Conservation (phyloP, 2,329 filamentous ascomycete species). For the Polychaeton citri region DNA sequence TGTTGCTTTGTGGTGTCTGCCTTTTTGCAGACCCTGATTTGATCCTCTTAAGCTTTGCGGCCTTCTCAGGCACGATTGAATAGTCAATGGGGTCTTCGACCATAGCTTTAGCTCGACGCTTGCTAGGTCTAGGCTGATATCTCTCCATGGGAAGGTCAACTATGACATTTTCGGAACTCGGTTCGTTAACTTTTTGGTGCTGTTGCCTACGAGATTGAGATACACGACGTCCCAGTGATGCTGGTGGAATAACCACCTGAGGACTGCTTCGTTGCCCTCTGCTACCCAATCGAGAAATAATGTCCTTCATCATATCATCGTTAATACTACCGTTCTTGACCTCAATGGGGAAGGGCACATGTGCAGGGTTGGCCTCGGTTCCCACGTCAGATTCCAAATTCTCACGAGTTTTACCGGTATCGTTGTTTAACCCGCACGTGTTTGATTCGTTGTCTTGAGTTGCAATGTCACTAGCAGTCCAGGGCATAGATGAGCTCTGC, state of each 20-base stretch:
- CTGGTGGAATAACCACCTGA: constrained; percentile 9
- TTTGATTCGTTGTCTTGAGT: constrained; percentile 2
- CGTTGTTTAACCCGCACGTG: no score
- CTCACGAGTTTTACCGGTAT: no score
- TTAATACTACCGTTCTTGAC: no score
- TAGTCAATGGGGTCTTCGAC: constrained; percentile 17
- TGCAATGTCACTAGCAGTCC: not conserved
- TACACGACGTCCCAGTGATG: not conserved
- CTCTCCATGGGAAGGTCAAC: constrained; percentile 25
- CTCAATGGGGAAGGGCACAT: no score
- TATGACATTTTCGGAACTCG: constrained; percentile 18
- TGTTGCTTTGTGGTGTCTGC: not conserved
- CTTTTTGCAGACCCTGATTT: constrained; percentile 10
- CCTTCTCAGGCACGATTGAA: constrained; percentile 27
- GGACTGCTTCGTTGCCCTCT: constrained; percentile 11
- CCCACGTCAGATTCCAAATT: no score
- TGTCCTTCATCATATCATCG: not conserved
- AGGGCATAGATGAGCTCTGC: not conserved
- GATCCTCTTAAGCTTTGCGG: constrained; percentile 27
- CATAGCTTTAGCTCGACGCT: constrained; percentile 15
- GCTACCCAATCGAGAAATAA: not conserved
- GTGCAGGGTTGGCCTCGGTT: no score
- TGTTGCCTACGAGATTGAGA: not conserved
- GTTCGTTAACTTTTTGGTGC: no score
- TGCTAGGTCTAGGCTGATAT: constrained; percentile 26